These are phyloP conservation scores for Mycena vulgaris DNA, from an alignment of 768 basidiomycete species.

Conservation along the genomic window DNA sequence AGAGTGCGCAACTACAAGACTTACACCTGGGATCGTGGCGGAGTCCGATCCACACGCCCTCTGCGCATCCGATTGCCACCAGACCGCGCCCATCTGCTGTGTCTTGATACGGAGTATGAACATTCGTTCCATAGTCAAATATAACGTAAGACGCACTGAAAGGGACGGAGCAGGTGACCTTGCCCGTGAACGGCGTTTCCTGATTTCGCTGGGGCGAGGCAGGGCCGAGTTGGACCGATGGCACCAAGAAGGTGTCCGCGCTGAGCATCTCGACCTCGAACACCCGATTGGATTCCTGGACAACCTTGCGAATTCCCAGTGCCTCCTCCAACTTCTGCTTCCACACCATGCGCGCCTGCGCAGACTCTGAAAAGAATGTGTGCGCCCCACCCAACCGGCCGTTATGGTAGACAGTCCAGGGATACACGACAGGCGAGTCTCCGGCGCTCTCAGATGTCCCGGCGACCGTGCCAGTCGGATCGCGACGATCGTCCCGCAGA, in stretches of 20 bases:
- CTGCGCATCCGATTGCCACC: conserved; percentile 94
- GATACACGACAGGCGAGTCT: conserved; percentile 87
- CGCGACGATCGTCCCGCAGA: conserved; percentile 50
- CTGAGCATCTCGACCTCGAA: conserved; percentile 95
- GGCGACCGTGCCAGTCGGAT: conserved; percentile 19
- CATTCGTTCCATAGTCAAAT: background rate
- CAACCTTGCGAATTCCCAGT: conserved; percentile 84
- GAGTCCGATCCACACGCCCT: conserved; percentile 98
- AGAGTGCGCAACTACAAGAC: conserved; percentile 38
- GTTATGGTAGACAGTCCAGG: conserved; percentile 91
- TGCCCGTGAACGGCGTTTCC: conserved; percentile 83
- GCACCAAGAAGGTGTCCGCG: conserved; percentile 88
- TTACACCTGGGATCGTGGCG: conserved; percentile 89
- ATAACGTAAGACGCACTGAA: conserved; percentile 74
- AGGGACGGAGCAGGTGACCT: conserved; percentile 95
- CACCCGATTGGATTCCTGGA: conserved; percentile 94
- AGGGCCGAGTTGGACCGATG: conserved; percentile 67
- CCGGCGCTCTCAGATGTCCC: conserved; percentile 47
- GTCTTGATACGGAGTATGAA: conserved; percentile 58
- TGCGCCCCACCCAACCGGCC: conserved; percentile 92
- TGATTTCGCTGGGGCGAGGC: conserved; percentile 70
- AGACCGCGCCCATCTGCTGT: conserved; percentile 89
- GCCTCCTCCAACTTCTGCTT: conserved; percentile 92
- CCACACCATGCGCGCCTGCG: conserved; percentile 87
- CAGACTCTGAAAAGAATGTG: conserved; percentile 88